These are phyloP conservation scores for Tulasnella sp. DNA, from an alignment of 768 basidiomycete species.

Conservation along the genomic window DNA sequence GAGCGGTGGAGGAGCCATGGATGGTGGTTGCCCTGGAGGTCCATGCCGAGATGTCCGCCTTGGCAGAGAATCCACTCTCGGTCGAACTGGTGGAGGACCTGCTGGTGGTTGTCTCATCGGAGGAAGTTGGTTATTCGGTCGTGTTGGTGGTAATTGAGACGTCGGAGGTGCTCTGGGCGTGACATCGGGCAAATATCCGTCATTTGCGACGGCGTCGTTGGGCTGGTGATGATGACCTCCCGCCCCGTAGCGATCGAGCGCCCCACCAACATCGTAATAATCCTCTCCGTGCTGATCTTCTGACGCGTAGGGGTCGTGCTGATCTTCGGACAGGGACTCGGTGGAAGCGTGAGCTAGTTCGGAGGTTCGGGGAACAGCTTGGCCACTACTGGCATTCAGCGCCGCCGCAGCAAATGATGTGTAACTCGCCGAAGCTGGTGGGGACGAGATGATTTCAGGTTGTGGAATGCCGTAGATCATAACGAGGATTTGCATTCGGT, in stretches of 20 bases:
- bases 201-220: neutral
- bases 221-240: neutral
- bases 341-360: constrained; percentile 49
- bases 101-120: constrained; percentile 23
- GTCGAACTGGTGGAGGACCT: constrained; percentile 24
- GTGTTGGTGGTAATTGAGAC: neutral
- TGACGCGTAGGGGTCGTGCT: constrained; percentile 33
- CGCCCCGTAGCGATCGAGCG: constrained; percentile 45
- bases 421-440: constrained; percentile 50
- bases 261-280: constrained; percentile 37
- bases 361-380: constrained; percentile 49
- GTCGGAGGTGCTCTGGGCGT: constrained; percentile 8
- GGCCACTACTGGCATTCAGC: constrained; percentile 40
- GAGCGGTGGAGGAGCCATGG: neutral
- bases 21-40: constrained; percentile 12
- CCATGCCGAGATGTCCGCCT: constrained; percentile 19
- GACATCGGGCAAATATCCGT: constrained; percentile 1
- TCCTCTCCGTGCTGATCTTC: constrained; percentile 33
- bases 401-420: constrained; percentile 36
- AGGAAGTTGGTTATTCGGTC: neutral
- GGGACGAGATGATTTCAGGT: constrained; percentile 44
- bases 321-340: constrained; percentile 49
- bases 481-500: constrained; percentile 89
- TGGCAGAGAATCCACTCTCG: constrained; percentile 18
- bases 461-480: constrained; percentile 83